Evolutionary conservation across 306 rosid species (phyloP).

Genomic region (Fagus sylvatica): DNA sequence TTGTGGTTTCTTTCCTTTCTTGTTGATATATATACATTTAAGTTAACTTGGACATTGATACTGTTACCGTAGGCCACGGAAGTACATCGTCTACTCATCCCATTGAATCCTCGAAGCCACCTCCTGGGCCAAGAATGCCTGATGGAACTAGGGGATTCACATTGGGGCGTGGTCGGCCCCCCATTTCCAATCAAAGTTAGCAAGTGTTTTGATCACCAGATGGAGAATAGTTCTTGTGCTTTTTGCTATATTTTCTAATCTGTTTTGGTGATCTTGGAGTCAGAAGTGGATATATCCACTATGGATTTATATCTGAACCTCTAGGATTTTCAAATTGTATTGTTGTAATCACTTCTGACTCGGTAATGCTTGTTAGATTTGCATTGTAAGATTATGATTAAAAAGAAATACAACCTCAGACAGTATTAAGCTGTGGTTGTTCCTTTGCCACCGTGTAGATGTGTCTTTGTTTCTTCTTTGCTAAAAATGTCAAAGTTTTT

Average conservation of each 20-base stretch:
- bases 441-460: background rate
- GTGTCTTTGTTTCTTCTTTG: background rate
- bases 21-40: background rate
- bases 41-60: background rate
- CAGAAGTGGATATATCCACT: conserved; percentile 14
- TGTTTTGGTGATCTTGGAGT: conserved; percentile 14
- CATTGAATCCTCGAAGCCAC: conserved; percentile 72
- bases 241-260: conserved; percentile 6
- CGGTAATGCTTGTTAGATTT: no score
- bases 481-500: background rate
- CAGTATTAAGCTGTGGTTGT: background rate
- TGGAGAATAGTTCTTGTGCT: conserved; percentile 20
- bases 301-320: background rate
- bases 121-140: conserved; percentile 98
- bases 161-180: conserved; percentile 90
- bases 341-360: no score
- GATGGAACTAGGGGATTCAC: conserved; percentile 96
- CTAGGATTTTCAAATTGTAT: no score
- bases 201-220: conserved; percentile 12
- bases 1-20: background rate
- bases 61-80: conserved; percentile 72
- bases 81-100: conserved; percentile 51
- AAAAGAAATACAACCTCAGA: background rate
- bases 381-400: background rate
- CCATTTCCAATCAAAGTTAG: conserved; percentile 45